Base-by-base conservation (phyloP, 495 filamentous ascomycete species). In the Hyaloscypha hepaticicola region DNA sequence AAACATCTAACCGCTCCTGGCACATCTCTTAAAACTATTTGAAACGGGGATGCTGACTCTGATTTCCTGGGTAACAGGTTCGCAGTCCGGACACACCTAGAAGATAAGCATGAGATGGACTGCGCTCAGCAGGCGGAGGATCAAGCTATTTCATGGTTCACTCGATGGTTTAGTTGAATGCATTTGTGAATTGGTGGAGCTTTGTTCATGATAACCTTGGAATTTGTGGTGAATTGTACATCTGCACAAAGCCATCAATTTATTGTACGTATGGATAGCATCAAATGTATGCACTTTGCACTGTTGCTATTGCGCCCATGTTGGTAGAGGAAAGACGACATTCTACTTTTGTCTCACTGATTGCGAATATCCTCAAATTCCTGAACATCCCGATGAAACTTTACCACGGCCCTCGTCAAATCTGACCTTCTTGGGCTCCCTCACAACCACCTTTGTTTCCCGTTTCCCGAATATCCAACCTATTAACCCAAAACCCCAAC, bases 111-210 rank as follows among this genome's bases (percentile, higher is more conserved):
- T 59, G 77, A 85, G 68, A 75, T 68, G 59, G 76, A 80, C 67
- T 75, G 76, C 65, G 79, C 74, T 11, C 70, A 73, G 55, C 72
- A 80, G 41, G 77, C 82, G 0, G 82, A 85, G 66, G 79, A 79
- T 27, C 83, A 85, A 73, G 85, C 85, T 2, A 75, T 88, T 26
- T 70, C 70, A 8, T 88, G 84, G 80, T 88, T 70, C 55, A 28
- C 24, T 22, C 57, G 56, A 25, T 71, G 66, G 66, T 60, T 68
- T 51, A 59, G 45, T 45, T 69, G 3, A 19, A 1, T 16, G 19
- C 16, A 14, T 4, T 45, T 45, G 38, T 45, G 1, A 34, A 5
- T 16, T 16, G 11, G 6, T 45, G 38, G 31, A 34, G 12, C n/a
- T n/a, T n/a, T n/a, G n/a, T n/a, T n/a, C n/a, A 12, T 45, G 38